phyloP scores from a whole-genome alignment of 805 yeast species.

The Nakazawaea ishiwadae region DNA sequence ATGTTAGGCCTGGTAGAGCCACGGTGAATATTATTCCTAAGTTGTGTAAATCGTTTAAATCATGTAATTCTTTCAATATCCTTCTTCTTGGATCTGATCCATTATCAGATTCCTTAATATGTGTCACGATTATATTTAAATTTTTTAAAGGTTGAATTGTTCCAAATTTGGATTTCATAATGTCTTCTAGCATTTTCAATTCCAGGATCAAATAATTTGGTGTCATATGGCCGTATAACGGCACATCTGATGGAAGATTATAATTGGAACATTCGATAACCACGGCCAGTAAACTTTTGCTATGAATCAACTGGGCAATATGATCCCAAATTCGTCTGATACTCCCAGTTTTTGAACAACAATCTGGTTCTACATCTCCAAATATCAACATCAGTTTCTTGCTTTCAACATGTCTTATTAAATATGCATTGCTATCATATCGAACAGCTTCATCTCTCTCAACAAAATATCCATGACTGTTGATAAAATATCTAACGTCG shows the following conservation, averaged over 20 bases:
- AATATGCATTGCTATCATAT: conserved; percentile 52
- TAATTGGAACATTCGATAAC: conserved; percentile 75
- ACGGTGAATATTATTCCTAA: conserved; percentile 45
- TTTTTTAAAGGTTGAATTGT: conserved; percentile 27
- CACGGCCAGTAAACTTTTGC: conserved; percentile 43
- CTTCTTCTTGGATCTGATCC: conserved; percentile 51
- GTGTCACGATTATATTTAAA: conserved; percentile 45
- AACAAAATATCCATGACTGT: conserved; percentile 30
- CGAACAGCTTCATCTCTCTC: conserved; percentile 3
- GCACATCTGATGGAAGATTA: conserved; percentile 36
- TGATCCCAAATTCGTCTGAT: conserved; percentile 51
- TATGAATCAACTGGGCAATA: conserved; percentile 41
- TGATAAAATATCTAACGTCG: conserved; percentile 34
- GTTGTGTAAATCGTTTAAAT: conserved; percentile 27
- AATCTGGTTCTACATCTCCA: conserved; percentile 83
- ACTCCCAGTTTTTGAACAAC: conserved; percentile 31
- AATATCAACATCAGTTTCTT: conserved; percentile 49
- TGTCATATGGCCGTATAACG: conserved; percentile 76
- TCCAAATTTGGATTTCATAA: conserved; percentile 1
- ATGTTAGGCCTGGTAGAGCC: conserved; percentile 52
- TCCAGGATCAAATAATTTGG: conserved; percentile 62
- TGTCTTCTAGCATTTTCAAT: conserved; percentile 28
- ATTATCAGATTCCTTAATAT: conserved; percentile 40
- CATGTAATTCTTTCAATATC: conserved; percentile 46
- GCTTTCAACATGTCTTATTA: conserved; percentile 35